These are phyloP conservation scores for Camptophora hylomeconis DNA, from an alignment of 2,329 filamentous ascomycete species.

Conservation along the genomic window DNA sequence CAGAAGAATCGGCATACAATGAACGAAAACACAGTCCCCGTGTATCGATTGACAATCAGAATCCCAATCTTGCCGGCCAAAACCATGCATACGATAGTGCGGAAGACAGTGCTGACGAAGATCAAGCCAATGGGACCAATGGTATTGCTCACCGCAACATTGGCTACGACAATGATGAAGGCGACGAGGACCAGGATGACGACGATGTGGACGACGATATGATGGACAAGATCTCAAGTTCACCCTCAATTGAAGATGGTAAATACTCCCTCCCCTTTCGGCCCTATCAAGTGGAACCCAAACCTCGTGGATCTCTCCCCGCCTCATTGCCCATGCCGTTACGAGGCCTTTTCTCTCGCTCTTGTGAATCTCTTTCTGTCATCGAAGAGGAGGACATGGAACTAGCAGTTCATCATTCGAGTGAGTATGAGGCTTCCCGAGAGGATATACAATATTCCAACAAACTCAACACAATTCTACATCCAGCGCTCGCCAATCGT, in stretches of 20 bases:
- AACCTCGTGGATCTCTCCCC: constrained; percentile 22
- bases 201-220: constrained; percentile 79
- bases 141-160: constrained; percentile 13
- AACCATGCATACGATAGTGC: constrained; percentile 26
- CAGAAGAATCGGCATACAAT: constrained; percentile 61
- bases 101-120: constrained; percentile 52
- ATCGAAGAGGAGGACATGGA: constrained; percentile 22
- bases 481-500: constrained; percentile 1
- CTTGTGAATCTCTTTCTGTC: constrained; percentile 18
- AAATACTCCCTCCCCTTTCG: constrained; percentile 50
- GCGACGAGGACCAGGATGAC: constrained; percentile 51
- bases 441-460: constrained; percentile 3
- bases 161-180: constrained; percentile 34
- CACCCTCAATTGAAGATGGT: constrained; percentile 98
- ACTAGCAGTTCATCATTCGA: constrained; percentile 26
- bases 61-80: constrained; percentile 13
- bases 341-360: constrained; percentile 17
- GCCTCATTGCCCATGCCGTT: constrained; percentile 14
- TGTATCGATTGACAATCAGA: constrained; percentile 33
- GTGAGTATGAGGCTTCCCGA: constrained; percentile 33
- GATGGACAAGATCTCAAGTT: constrained; percentile 98
- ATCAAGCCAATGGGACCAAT: constrained; percentile 10
- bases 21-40: constrained; percentile 55
- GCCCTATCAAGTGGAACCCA: too few species aligned
- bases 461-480: constrained; percentile 1